Evolutionary conservation across 2,329 filamentous ascomycete genomes (phyloP).

Genomic region (Aspergillus sp.): DNA sequence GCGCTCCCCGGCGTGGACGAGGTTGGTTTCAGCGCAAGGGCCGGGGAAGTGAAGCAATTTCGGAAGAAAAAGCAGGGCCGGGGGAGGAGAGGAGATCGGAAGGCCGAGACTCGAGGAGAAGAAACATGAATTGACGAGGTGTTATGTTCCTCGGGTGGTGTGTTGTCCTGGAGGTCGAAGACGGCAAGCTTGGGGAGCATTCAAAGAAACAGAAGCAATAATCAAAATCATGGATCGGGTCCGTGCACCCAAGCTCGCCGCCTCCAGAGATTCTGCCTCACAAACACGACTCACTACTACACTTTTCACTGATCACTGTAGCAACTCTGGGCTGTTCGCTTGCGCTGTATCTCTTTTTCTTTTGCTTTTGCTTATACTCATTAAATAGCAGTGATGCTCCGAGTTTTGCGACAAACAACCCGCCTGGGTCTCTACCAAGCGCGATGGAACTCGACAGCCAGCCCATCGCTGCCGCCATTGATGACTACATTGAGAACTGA

Average conservation of each 20-base stretch:
- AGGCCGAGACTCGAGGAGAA: conserved; percentile 5
- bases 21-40: conserved; percentile 19
- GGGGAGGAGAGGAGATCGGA: conserved; percentile 9
- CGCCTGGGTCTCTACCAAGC: conserved; percentile 29
- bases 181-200: conserved; percentile 10
- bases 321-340: not conserved
- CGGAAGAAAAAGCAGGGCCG: conserved; percentile 16
- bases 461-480: conserved; percentile 40
- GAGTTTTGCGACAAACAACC: conserved; percentile 27
- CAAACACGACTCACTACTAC: not conserved
- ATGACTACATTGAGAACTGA: conserved; percentile 47
- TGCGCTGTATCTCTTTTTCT: not conserved
- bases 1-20: conserved; percentile 26
- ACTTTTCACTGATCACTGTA: not conserved
- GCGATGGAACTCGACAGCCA: conserved; percentile 42
- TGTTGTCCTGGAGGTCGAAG: conserved; percentile 15
- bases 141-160: conserved; percentile 10
- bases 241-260: no score
- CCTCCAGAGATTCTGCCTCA: conserved; percentile 3
- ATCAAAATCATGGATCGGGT: not conserved
- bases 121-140: conserved; percentile 21
- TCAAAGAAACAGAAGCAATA: conserved; percentile 7
- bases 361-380: not conserved
- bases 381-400: conserved; percentile 30
- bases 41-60: conserved; percentile 8